Evolutionary conservation across 1,284 basidiomycete genomes (phyloP), one percentile per base, ranked within the genome.

Genomic region (Abortiporus biennis): DNA sequence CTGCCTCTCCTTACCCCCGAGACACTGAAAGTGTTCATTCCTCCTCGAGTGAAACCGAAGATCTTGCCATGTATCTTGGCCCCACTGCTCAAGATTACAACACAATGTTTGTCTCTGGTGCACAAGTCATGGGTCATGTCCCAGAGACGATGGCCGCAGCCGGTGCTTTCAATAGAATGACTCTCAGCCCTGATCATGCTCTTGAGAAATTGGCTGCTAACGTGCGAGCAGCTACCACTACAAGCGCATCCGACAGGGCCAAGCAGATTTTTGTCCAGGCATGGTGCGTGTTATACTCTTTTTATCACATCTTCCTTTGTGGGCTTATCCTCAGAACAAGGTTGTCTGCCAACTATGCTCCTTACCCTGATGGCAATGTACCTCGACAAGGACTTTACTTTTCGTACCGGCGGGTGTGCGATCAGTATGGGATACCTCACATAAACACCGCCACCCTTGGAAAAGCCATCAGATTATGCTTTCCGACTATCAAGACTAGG

Each of bases 381-480:
- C 80, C 85, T 48, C 75, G 89, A 55, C 83, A 94, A 65, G 80
- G 87, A 39, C 76, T 95, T 42, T 95, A 94, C 65, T 89, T 91
- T 58, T 92, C 90, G 31, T 95, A 94, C 67, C 79, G 92, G 49
- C 74, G 88, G 47, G 82, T 92, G 43, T 94, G 91, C 64, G 86
- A 90, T 65, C 81, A 87, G 64, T 89, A 92, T 64, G 82, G 85
- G 40, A 89, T 92, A 51, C 87, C 87, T 47, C 88, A 92, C 57
- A 91, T 94, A 69, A 95, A 93, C 69, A 91, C 92, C 32, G 92
- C 92, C 47, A 92, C 91, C 3, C 75, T 95, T 54, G 92, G 92
- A 49, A 95, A 96, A 66, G 91, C 91, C 38, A 92, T 96, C 55
- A 76, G 91, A 48, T 78, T 88, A 44, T 92, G 89, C 63, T 96